phyloP scores from a whole-genome alignment of 106 monocot species.

The Narthecium ossifragum region DNA sequence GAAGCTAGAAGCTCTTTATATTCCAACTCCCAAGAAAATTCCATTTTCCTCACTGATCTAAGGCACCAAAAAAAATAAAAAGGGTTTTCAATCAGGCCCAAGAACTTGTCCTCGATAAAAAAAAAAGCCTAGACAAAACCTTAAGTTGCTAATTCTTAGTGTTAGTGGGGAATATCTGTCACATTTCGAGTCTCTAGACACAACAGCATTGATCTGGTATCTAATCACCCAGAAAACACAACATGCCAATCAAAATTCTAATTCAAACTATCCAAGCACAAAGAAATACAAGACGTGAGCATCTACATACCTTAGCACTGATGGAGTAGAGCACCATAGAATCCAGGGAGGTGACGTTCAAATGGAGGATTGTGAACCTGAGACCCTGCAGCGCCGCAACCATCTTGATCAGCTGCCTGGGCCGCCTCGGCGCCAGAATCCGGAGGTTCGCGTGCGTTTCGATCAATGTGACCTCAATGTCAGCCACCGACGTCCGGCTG shows the following conservation, averaged over 20 bases:
- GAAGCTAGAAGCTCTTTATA: too few species aligned
- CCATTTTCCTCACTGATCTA: neutral
- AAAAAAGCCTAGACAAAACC: too few species aligned
- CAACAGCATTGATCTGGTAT: slow-evolving; percentile 22
- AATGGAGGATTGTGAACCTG: slow-evolving; percentile 61
- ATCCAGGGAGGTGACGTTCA: slow-evolving; percentile 76
- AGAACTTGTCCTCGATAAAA: neutral
- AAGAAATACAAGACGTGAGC: neutral
- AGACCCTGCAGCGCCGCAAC: slow-evolving; percentile 68
- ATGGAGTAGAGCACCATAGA: slow-evolving; percentile 83
- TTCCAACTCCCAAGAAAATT: neutral
- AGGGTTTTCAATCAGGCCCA: neutral
- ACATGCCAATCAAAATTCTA: neutral
- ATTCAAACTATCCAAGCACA: neutral
- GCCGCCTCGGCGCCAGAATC: slow-evolving; percentile 45
- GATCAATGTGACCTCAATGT: slow-evolving; percentile 73
- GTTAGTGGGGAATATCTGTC: slow-evolving; percentile 28
- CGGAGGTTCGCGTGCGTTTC: slow-evolving; percentile 73
- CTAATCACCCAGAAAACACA: slow-evolving; percentile 2
- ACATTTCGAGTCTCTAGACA: slow-evolving; percentile 7
- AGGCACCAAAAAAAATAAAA: neutral
- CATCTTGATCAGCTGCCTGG: slow-evolving; percentile 73
- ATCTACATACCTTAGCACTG: slow-evolving; percentile 67
- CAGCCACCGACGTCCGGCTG: slow-evolving; percentile 37
- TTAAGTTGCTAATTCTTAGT: too few species aligned